Evolutionary conservation across 768 basidiomycete species (phyloP).

Genomic region (Trametes maxima): DNA sequence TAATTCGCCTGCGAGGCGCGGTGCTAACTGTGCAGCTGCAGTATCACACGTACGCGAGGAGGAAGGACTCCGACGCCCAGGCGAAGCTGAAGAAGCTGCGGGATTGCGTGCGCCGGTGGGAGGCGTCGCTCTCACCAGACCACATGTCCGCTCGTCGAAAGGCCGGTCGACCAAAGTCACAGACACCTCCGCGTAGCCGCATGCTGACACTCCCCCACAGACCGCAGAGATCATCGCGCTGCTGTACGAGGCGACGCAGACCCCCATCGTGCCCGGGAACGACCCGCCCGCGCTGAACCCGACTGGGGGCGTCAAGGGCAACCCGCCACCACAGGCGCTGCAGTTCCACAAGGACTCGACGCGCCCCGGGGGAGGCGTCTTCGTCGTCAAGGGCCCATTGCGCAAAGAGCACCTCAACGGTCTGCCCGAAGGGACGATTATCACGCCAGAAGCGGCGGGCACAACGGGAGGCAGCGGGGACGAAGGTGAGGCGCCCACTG

Average conservation of each 20-base stretch:
- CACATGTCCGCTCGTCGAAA: conserved; percentile 95
- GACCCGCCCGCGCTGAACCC: conserved; percentile 74
- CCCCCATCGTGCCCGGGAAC: conserved; percentile 47
- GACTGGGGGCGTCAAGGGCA: conserved; percentile 67
- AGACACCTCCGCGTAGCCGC: conserved; percentile 12
- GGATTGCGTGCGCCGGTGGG: conserved; percentile 88
- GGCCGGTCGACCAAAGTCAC: conserved; percentile 48
- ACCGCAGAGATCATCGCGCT: conserved; percentile 91
- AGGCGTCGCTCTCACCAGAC: conserved; percentile 81
- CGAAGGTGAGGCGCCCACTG: conserved; percentile 49
- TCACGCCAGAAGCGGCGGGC: conserved; percentile 47
- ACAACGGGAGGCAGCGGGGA: conserved; percentile 25
- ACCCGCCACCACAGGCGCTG: conserved; percentile 49
- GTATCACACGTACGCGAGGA: conserved; percentile 93
- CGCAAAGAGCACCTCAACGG: conserved; percentile 35
- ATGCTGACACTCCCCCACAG: conserved; percentile 43
- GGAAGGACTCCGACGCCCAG: conserved; percentile 76
- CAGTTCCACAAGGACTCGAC: conserved; percentile 80
- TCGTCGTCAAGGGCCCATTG: conserved; percentile 53
- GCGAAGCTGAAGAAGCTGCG: conserved; percentile 76
- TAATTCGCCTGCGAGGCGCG: no score
- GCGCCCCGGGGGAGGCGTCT: conserved; percentile 86
- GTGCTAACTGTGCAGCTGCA: conserved; percentile 33
- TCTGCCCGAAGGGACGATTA: conserved; percentile 57
- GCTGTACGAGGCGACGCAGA: conserved; percentile 92